A percentile compares a stretch with the other conserved stretches of the same genome.
Conservation (phyloP, 2,329 filamentous ascomycete genomes). For the Nemania sp. region DNA sequence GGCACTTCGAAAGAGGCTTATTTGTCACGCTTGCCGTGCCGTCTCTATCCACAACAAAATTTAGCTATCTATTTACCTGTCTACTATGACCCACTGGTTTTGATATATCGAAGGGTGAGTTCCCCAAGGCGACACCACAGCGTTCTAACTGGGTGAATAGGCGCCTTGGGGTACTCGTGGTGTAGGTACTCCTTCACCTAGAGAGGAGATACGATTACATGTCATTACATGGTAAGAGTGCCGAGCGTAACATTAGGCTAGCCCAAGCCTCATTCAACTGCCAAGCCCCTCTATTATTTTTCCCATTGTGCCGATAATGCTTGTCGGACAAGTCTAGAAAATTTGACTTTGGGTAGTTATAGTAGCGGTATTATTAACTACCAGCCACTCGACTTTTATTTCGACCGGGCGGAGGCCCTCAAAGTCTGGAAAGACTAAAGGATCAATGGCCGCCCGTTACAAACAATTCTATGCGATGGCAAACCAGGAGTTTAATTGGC, state of each 20-base stretch:
- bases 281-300: slow-evolving; percentile 30
- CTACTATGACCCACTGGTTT: slow-evolving; percentile 27
- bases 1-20: slow-evolving; percentile 26
- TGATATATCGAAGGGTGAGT: slow-evolving; percentile 29
- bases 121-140: slow-evolving; percentile 13
- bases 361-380: slow-evolving; percentile 26
- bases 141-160: slow-evolving; percentile 35
- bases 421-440: slow-evolving; percentile 14
- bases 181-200: slow-evolving; percentile 22
- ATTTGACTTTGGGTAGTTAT: slow-evolving; percentile 27
- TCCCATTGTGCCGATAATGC: slow-evolving; percentile 31
- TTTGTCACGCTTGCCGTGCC: slow-evolving; percentile 37
- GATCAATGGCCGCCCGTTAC: slow-evolving; percentile 26
- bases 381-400: slow-evolving; percentile 36
- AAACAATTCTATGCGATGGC: slow-evolving; percentile 29
- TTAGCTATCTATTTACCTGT: slow-evolving; percentile 13
- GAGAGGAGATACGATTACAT: slow-evolving; percentile 26
- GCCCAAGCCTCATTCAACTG: slow-evolving; percentile 34
- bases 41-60: slow-evolving; percentile 23
- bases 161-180: slow-evolving; percentile 26
- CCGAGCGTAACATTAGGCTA: slow-evolving; percentile 30
- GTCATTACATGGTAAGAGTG: slow-evolving; percentile 33
- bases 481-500: slow-evolving; percentile 21
- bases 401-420: slow-evolving; percentile 18
- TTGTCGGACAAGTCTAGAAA: slow-evolving; percentile 21